These are phyloP conservation scores for Aureobasidium sp. DNA, from an alignment of 2,329 filamentous ascomycete species.

Conservation along the genomic window DNA sequence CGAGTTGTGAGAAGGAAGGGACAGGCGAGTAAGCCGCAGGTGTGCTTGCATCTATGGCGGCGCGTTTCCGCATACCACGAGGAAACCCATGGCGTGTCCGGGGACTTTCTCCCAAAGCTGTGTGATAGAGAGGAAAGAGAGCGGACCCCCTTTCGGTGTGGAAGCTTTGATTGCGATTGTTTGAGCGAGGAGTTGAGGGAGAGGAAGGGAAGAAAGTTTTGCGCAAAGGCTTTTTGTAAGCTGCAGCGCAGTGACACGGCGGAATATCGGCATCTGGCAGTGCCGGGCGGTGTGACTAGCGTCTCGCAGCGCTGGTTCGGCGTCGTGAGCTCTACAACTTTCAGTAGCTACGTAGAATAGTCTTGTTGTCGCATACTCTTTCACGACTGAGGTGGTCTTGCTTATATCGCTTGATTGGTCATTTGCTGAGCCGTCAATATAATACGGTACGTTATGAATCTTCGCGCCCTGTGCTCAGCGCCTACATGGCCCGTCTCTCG, in stretches of 20 bases:
- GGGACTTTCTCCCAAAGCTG: slow-evolving; percentile 99
- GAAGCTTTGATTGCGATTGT: slow-evolving; percentile 99
- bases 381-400: background rate
- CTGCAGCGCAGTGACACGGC: background rate
- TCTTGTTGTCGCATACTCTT: background rate
- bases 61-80: slow-evolving; percentile 83
- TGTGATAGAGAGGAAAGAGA: slow-evolving; percentile 33
- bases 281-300: background rate
- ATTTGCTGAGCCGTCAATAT: background rate
- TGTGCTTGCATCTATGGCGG: slow-evolving; percentile 86
- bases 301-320: background rate
- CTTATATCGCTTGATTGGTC: background rate
- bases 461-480: background rate
- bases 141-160: slow-evolving; percentile 60
- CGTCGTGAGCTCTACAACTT: slow-evolving; percentile 7
- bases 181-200: slow-evolving; percentile 80
- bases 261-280: background rate
- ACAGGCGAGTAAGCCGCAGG: slow-evolving; percentile 65
- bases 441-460: background rate
- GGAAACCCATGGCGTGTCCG: slow-evolving; percentile 61
- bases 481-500: background rate
- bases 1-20: slow-evolving; percentile 31
- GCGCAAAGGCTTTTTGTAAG: background rate
- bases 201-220: slow-evolving; percentile 21
- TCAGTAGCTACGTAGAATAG: background rate